Conservation (phyloP, 306 rosid genomes). For the Rubus parviflorus region DNA sequence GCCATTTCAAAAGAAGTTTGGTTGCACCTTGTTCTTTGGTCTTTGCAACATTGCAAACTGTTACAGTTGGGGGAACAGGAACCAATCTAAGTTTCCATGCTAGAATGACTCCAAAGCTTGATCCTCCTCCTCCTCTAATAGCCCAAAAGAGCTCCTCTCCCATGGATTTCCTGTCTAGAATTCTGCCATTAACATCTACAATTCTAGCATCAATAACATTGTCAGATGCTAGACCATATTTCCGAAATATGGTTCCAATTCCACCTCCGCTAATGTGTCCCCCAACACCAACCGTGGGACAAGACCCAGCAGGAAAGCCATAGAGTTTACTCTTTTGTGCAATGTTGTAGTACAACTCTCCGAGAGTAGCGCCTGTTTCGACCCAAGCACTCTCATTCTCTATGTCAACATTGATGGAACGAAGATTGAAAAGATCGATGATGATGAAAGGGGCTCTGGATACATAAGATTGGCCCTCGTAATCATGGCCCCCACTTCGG, state of each 20-base stretch:
- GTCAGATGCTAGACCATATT: conserved; percentile 63
- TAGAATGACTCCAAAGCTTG: conserved; percentile 61
- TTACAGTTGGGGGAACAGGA: conserved; percentile 49
- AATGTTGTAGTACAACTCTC: conserved; percentile 32
- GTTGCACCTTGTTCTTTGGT: conserved; percentile 51
- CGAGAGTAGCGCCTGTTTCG: conserved; percentile 29
- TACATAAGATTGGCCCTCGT: conserved; percentile 32
- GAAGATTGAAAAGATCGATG: conserved; percentile 26
- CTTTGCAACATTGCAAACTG: conserved; percentile 49
- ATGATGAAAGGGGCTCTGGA: conserved; percentile 21
- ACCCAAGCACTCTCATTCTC: conserved; percentile 23
- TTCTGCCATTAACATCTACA: conserved; percentile 43
- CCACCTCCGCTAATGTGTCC: conserved; percentile 25
- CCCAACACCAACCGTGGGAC: conserved; percentile 25
- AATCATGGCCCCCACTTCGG: conserved; percentile 39
- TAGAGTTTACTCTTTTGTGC: conserved; percentile 16
- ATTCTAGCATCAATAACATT: conserved; percentile 56
- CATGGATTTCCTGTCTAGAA: conserved; percentile 56
- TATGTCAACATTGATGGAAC: conserved; percentile 18
- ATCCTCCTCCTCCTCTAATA: conserved; percentile 69
- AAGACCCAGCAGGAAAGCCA: conserved; percentile 35
- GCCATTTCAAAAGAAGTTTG: conserved; percentile 51
- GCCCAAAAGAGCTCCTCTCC: conserved; percentile 79
- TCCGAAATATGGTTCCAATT: conserved; percentile 34
- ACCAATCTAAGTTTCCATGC: conserved; percentile 62